phyloP scores from a whole-genome alignment of 1,284 basidiomycete genomes.

The Golubevia sp. region DNA sequence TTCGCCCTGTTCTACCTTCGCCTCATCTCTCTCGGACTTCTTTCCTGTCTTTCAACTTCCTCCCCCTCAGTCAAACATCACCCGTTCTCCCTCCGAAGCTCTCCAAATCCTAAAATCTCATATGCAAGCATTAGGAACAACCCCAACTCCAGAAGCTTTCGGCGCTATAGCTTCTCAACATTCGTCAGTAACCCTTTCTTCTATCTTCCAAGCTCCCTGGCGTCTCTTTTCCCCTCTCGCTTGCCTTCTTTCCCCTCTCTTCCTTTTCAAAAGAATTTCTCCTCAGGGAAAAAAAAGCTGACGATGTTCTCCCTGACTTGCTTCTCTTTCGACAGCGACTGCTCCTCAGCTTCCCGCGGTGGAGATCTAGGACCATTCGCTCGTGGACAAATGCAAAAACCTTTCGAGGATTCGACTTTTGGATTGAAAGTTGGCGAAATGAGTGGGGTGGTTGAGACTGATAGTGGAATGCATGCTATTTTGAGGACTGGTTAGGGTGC shows the following conservation, averaged over 20 bases:
- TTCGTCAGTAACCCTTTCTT: slow-evolving; percentile 23
- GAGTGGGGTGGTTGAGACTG: slow-evolving; percentile 83
- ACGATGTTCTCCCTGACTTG: too few relatives aligned
- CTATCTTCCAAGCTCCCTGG: background rate
- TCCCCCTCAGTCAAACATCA: slow-evolving; percentile 73
- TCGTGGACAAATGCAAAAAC: slow-evolving; percentile 92
- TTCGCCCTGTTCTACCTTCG: background rate
- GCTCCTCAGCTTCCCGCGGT: slow-evolving; percentile 50
- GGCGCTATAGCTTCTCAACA: slow-evolving; percentile 41
- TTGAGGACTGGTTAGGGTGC: slow-evolving; percentile 86
- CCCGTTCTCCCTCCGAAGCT: slow-evolving; percentile 87
- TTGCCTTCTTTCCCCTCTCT: background rate
- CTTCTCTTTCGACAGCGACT: slow-evolving; percentile 35
- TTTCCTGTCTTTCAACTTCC: background rate
- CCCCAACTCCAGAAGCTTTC: slow-evolving; percentile 41
- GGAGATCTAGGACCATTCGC: slow-evolving; percentile 72
- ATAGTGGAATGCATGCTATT: slow-evolving; percentile 95
- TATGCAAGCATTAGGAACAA: slow-evolving; percentile 28
- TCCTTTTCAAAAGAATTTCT: too few relatives aligned
- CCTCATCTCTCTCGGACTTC: background rate
- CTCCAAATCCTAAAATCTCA: slow-evolving; percentile 71
- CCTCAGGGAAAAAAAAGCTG: too few relatives aligned
- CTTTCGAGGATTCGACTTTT: slow-evolving; percentile 91
- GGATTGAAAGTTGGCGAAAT: slow-evolving; percentile 79
- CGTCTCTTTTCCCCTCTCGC: background rate